A percentile compares a stretch with the other conserved stretches of the same genome.
Conservation (phyloP, 1,284 basidiomycete genomes). For the Rhizopogon parksii region DNA sequence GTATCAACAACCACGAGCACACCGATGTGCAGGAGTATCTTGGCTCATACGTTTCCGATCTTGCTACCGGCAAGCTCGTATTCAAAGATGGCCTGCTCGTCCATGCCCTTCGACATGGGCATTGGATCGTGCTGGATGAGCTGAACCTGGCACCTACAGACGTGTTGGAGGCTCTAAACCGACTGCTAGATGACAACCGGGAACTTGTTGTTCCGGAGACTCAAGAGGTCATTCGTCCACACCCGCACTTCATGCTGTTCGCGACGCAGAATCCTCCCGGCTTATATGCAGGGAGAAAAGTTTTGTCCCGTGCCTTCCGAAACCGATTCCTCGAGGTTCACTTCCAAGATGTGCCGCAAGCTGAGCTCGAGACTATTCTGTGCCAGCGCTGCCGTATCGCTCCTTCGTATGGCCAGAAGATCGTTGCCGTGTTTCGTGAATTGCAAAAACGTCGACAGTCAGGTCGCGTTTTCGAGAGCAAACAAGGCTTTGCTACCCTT, state of each 20-base stretch:
- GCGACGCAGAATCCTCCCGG: slow-evolving; percentile 98
- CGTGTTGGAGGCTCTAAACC: slow-evolving; percentile 95
- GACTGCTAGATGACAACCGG: slow-evolving; percentile 95
- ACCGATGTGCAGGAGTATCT: slow-evolving; percentile 99
- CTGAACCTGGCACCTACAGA: slow-evolving; percentile 97
- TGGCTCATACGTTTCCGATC: slow-evolving; percentile 94
- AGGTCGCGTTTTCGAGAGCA: slow-evolving; percentile 93
- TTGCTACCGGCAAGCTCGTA: slow-evolving; percentile 84
- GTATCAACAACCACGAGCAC: slow-evolving; percentile 99
- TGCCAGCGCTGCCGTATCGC: slow-evolving; percentile 87
- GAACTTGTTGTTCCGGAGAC: slow-evolving; percentile 97
- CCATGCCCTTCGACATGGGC: slow-evolving; percentile 84
- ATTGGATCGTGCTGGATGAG: slow-evolving; percentile 99
- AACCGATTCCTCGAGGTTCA: slow-evolving; percentile 99
- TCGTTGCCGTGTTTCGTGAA: slow-evolving; percentile 91
- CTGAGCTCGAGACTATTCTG: slow-evolving; percentile 89
- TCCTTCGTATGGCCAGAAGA: slow-evolving; percentile 86
- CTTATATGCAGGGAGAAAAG: slow-evolving; percentile 94
- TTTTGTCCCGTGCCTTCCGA: slow-evolving; percentile 92
- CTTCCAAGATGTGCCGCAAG: slow-evolving; percentile 94
- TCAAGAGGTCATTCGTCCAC: slow-evolving; percentile 89
- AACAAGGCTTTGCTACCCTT: slow-evolving; percentile 93
- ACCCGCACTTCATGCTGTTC: slow-evolving; percentile 96
- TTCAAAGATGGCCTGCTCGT: slow-evolving; percentile 95
- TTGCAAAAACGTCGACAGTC: slow-evolving; percentile 89